Base-by-base conservation (phyloP, 164 flowering plant genomes). In the Dillenia turbinata region DNA sequence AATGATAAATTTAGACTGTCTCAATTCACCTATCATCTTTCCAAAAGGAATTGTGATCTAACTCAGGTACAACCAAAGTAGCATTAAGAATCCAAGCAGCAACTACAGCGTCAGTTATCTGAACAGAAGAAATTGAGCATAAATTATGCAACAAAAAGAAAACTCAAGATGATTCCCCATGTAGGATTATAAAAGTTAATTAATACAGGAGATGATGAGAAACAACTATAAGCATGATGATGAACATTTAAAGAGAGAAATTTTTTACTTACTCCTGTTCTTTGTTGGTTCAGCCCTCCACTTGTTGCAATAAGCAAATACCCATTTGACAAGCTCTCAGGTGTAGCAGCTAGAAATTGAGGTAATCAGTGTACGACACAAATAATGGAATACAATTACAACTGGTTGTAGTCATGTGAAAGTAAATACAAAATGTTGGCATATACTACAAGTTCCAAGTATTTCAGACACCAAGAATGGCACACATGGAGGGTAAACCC, bases 81-180 rank as follows among this genome's bases (percentile, higher is more conserved):
- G 99, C 99, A 84, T 95, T 95, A 50, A 95, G 82, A 70, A 95
- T 88, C 66, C 94, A 78, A 24, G 99, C 99, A 70, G 88, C 99
- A 69, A 87, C 96, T 33, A 92, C 97, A 47, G 97, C 99, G 78
- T 95, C 99, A 7, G 96, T 88, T 79, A 95, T 95, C 99, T 95
- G 79, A 57, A 33, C 40, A 33, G 40, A 33, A 33, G 40, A 33
- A 33, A 33, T 33, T 33, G 40, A 33, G 6, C 40, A 33, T 33
- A 5, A 33, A 33, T 33, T 33, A 33, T 6, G 0, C 5, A 33
- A 33, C 40, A 33, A 4, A 33, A 33, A 33, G 40, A 4, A 33
- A 33, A 33, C 40, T 33, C 40, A 4, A 33, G 40, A 33, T 33
- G 40, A 33, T 33, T 33, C 7, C 40, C 40, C 40, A 4, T 4